Conservation (phyloP, 2,329 filamentous ascomycete genomes). For the Aspergillus sp. region DNA sequence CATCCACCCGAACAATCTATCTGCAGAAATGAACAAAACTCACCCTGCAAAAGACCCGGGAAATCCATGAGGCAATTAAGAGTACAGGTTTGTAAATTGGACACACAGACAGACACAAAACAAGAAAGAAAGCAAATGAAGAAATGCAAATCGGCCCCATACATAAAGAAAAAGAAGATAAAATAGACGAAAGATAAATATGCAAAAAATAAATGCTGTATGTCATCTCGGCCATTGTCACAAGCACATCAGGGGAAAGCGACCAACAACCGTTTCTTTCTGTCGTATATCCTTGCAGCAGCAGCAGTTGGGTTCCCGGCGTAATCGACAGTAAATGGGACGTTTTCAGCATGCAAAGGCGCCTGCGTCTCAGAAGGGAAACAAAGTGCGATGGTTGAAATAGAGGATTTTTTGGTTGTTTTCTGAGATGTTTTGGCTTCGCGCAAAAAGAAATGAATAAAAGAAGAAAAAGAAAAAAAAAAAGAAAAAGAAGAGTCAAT, state of each 20-base stretch:
- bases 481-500: constrained; percentile 20
- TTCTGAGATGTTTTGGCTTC: constrained; percentile 19
- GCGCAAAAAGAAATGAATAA: constrained; percentile 18
- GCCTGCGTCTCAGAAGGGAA: constrained; percentile 13
- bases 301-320: constrained; percentile 16
- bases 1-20: background rate
- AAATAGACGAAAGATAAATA: constrained; percentile 15
- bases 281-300: constrained; percentile 29
- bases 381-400: constrained; percentile 3
- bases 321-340: constrained; percentile 11
- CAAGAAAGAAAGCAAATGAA: constrained; percentile 9
- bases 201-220: constrained; percentile 32
- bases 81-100: constrained; percentile 8
- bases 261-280: constrained; percentile 12
- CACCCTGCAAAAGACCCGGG: constrained; percentile 3
- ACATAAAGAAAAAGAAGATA: constrained; percentile 16
- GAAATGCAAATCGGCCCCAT: constrained; percentile 18
- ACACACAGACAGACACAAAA: constrained; percentile 8
- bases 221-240: constrained; percentile 28
- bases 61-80: constrained; percentile 7
- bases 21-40: constrained; percentile 1
- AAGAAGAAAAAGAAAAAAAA: constrained; percentile 18
- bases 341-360: constrained; percentile 20
- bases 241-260: constrained; percentile 14
- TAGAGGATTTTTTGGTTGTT: constrained; percentile 19